Conservation (phyloP, 2,329 filamentous ascomycete species). For the Lasiodiplodia theobromae region DNA sequence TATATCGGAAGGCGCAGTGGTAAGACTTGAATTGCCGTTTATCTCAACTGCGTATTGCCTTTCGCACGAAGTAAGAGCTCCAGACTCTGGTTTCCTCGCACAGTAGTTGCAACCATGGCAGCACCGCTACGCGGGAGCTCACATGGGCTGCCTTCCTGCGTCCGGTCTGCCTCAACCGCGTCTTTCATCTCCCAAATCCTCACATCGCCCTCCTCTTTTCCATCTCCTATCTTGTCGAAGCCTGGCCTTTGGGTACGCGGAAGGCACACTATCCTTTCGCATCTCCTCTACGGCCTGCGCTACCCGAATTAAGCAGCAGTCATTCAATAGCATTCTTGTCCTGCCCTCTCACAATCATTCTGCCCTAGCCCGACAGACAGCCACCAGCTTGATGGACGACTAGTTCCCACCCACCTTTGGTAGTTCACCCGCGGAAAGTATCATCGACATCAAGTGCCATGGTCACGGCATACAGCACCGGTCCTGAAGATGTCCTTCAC, state of each 20-base stretch:
- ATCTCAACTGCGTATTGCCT: not conserved
- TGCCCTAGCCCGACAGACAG: not conserved
- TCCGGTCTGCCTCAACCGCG: not conserved
- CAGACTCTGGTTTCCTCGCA: not conserved
- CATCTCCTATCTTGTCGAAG: not conserved
- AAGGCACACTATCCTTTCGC: not conserved
- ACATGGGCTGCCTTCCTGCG: not conserved
- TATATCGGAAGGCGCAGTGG: not conserved
- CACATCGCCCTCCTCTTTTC: not conserved
- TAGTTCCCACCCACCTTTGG: not conserved
- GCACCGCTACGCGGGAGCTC: not conserved
- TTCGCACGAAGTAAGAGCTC: not conserved
- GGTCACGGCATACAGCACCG: conserved; percentile 14
- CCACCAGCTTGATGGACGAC: not conserved
- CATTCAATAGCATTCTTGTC: not conserved
- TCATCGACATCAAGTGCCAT: not conserved
- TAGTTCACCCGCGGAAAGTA: too few species aligned
- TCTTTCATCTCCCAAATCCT: not conserved
- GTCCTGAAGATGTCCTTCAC: not conserved
- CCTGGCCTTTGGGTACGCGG: not conserved
- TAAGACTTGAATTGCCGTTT: not conserved
- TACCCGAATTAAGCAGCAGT: not conserved
- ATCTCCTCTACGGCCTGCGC: not conserved
- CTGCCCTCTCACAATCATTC: not conserved
- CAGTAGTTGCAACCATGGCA: not conserved